Conservation (phyloP, 192 early-diverging fungal species). For the Allomyces javanicus region DNA sequence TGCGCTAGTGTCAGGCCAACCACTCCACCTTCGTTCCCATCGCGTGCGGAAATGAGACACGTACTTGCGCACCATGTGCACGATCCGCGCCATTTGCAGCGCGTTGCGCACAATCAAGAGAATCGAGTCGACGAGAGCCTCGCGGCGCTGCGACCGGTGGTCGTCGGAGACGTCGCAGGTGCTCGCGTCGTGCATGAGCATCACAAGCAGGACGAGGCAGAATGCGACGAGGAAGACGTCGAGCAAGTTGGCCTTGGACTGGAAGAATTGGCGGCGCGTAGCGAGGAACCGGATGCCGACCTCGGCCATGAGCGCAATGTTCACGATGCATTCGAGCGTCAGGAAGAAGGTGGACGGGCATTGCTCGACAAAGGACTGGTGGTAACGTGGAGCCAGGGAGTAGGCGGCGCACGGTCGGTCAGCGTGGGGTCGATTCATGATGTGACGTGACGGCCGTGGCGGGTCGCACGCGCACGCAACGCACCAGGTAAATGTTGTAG, state of each 20-base stretch:
- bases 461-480: neutral
- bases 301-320: neutral
- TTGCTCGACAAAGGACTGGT: neutral
- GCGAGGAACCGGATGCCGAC: neutral
- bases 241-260: neutral
- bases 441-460: no score
- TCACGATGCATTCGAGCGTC: neutral
- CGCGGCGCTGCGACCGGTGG: neutral
- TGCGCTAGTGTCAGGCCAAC: neutral
- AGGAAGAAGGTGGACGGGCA: neutral
- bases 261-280: neutral
- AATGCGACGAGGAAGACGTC: neutral
- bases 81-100: neutral
- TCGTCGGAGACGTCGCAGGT: neutral
- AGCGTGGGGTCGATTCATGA: no score
- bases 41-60: neutral
- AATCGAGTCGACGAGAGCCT: neutral
- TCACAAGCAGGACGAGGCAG: neutral
- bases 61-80: neutral
- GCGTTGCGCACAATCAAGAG: neutral
- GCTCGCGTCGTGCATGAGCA: neutral
- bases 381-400: no score
- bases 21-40: neutral
- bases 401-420: no score
- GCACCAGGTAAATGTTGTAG: neutral